Percentiles rank a stretch among this genome's conserved stretches.
Evolutionary conservation across 768 basidiomycete genomes (phyloP).

Genomic region (Ephemerocybe angulata): DNA sequence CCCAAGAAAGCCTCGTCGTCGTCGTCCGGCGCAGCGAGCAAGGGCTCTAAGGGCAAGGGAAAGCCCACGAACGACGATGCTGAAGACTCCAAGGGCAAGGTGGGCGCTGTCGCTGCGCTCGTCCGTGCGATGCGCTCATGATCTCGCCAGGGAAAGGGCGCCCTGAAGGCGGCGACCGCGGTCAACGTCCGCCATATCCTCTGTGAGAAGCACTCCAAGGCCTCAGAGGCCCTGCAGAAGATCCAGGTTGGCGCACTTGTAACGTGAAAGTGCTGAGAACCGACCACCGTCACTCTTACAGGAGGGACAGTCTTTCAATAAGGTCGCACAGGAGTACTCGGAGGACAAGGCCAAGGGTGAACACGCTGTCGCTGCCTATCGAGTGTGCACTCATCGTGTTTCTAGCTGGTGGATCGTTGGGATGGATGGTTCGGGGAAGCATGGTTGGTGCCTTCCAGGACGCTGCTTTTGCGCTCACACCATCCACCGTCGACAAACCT

Average conservation of each 20-base stretch:
- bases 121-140: background rate
- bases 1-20: constrained; percentile 29
- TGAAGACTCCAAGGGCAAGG: constrained; percentile 41
- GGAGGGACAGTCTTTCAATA: constrained; percentile 82
- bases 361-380: constrained; percentile 5
- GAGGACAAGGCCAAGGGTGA: constrained; percentile 88
- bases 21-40: constrained; percentile 22
- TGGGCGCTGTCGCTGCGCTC: constrained; percentile 12
- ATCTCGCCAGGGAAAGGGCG: constrained; percentile 46
- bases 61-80: constrained; percentile 30
- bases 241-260: constrained; percentile 55
- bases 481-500: constrained; percentile 80
- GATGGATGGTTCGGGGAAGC: constrained; percentile 83
- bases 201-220: constrained; percentile 84
- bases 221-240: constrained; percentile 72
- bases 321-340: constrained; percentile 86
- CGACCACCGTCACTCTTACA: constrained; percentile 13
- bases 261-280: background rate
- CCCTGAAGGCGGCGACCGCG: constrained; percentile 73
- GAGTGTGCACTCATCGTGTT: background rate
- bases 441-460: constrained; percentile 91
- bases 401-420: constrained; percentile 78
- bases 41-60: constrained; percentile 32
- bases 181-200: constrained; percentile 85
- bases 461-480: constrained; percentile 76